These are phyloP conservation scores for Articulospora tetracladia DNA, from an alignment of 495 filamentous ascomycete genomes.

Conservation along the genomic window DNA sequence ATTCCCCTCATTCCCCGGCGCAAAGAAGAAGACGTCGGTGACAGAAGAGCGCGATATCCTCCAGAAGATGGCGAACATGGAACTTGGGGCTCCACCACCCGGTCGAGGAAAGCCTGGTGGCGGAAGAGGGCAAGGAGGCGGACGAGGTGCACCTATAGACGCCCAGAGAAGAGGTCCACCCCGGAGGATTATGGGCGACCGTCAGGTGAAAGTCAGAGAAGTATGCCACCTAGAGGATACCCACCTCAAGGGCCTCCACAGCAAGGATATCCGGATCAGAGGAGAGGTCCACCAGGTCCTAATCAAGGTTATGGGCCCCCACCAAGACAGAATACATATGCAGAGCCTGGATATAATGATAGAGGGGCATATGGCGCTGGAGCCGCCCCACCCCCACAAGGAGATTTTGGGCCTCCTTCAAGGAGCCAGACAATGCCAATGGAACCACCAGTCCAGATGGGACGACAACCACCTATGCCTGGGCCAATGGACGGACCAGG, in stretches of 20 bases:
- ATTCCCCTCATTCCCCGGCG: constrained; percentile 61
- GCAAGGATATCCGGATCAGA: constrained; percentile 24
- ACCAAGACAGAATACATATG: constrained; percentile 21
- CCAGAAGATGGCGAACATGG: constrained; percentile 54
- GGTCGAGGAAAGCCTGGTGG: constrained; percentile 6
- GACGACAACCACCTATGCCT: constrained; percentile 14
- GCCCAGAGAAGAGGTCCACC: constrained; percentile 12
- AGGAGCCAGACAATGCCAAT: constrained; percentile 29
- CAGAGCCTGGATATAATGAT: constrained; percentile 22
- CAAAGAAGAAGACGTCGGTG: constrained; percentile 40
- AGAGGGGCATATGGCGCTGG: constrained; percentile 19
- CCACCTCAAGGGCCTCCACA: constrained; percentile 19
- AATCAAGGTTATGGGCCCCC: constrained; percentile 31
- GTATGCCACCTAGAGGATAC: constrained; percentile 14
- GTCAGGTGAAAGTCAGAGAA: constrained; percentile 22
- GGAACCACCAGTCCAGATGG: constrained; percentile 14
- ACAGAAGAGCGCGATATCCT: constrained; percentile 44
- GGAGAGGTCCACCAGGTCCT: constrained; percentile 19
- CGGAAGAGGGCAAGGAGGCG: constrained; percentile 4
- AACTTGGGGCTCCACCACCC: constrained; percentile 40
- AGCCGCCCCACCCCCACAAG: constrained; percentile 16
- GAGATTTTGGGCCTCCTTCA: constrained; percentile 22
- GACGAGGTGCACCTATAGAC: constrained; percentile 3
- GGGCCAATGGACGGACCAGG: constrained; percentile 27
- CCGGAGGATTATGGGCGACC: constrained; percentile 15